Base-by-base conservation (phyloP, 2,329 filamentous ascomycete species). In the Epichloe baconii region DNA sequence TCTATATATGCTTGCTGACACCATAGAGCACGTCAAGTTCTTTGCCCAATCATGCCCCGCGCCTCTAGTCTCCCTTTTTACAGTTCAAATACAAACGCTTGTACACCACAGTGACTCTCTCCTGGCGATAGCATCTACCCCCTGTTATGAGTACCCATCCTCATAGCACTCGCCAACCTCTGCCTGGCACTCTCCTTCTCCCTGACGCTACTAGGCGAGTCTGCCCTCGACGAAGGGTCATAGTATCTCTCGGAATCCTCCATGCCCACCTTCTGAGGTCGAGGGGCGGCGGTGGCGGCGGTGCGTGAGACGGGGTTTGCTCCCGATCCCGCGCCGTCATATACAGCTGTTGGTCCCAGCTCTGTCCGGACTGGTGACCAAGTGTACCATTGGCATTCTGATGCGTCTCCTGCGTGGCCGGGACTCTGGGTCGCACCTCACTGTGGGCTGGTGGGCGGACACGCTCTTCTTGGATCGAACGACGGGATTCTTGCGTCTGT, bases 271-370 rank as follows among this genome's bases (percentile, higher is more conserved):
- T 69, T 69, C 44, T 64, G 64, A 4, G 67, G 67, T 3, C 66
- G 64, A 2, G 67, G 67, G 5, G 64, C 3, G 67, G 66, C 10
- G 67, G 66, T 3, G 67, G 66, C 2, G 66, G 64, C 35, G 67
- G 64, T 3, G 60, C 61, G 48, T 62, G 59, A 12, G 58, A 54
- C 19, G 55, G 58, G 19, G 58, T 54, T 42, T 56, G 49, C 21
- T 66, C 60, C 60, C 64, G 66, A 12, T 68, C 62, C 4, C 56
- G 59, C 26, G 49, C 58, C 21, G 31, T 48, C 43, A 44, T 44
- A 11, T 54, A 52, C 34, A 52, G 52, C 44, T 53, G 49, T 15
- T 55, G 46, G 15, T 54, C 44, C 48, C 45, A 46, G 36, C n/a
- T 49, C 37, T 44, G 35, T 12, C 47, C 44, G 19, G 59, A 54